Evolutionary conservation across 306 rosid genomes (phyloP), one percentile per base, ranked within the genome.

Genomic region (Dryas drummondii): DNA sequence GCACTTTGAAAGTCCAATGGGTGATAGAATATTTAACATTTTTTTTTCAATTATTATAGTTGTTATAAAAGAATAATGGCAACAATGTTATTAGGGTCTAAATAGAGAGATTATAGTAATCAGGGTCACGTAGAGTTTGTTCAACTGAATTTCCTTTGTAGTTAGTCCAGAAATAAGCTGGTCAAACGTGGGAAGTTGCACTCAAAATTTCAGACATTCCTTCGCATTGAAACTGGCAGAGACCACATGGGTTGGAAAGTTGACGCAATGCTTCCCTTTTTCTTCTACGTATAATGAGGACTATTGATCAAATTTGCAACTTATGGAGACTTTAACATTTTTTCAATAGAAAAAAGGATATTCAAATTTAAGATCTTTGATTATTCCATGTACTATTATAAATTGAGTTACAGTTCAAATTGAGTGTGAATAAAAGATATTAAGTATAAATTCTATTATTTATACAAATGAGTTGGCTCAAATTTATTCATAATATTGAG

Each of bases 131-230:
- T n/a, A 15, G 54, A 71, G 44, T 15, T 71, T 19, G 75, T 70
- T 71, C 53, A 56, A 42, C 66, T 52, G 26, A 5, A 70, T 52
- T 52, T 51, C 48, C 50, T 52, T 8, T 58, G 4, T 26, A 4
- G 17, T 16, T 9, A 51, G 9, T 37, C 55, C 10, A 10, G 5
- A 54, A 6, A 41, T 19, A 0, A 41, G 15, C 27, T 12, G 65
- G 75, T 71, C 75, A 71, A 71, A 71, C 44, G 4, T 71, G 19
- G 65, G 66, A 44, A 71, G 60, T 71, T 44, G 44, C 53, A 42
- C 19, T 52, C 65, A 71, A 16, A 71, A 5, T 55, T 57, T 12
- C 42, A 44, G 45, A 71, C 75, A 56, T 71, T 71, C 45, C 66
- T 19, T 56, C 26, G 64, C 64, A 26, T 61, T 37, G 46, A 61